Conservation (phyloP, 257 asterid species). For the Marsdenia floribunda region DNA sequence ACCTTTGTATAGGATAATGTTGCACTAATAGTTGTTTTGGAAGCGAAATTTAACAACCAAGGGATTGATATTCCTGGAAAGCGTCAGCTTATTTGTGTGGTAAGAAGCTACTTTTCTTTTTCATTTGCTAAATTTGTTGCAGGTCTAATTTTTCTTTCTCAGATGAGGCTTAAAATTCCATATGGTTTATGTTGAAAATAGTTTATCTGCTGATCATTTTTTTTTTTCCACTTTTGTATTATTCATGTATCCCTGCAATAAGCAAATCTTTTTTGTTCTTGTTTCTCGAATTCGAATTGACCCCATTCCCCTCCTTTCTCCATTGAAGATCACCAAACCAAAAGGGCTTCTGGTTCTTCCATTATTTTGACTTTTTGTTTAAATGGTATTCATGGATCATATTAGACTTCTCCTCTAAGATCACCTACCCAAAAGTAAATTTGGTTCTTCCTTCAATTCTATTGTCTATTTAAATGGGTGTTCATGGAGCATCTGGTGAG, state of each 20-base stretch:
- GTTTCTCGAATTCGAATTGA: not conserved
- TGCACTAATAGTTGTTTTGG: slow-evolving; percentile 87
- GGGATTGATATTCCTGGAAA: slow-evolving; percentile 71
- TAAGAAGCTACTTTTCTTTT: slow-evolving; percentile 28
- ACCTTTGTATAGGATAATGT: slow-evolving; percentile 70
- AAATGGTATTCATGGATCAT: slow-evolving; percentile 16
- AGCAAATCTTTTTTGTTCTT: not conserved
- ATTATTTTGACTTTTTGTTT: not conserved
- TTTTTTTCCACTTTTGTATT: not conserved
- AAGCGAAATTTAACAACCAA: slow-evolving; percentile 83
- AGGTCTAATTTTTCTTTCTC: not conserved
- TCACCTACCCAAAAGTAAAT: not conserved
- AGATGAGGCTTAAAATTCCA: not conserved
- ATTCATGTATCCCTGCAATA: too few species aligned
- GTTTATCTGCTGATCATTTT: not conserved
- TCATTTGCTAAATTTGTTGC: not conserved
- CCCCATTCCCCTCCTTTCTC: not conserved
- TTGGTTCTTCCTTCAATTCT: not conserved
- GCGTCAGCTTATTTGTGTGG: slow-evolving; percentile 99
- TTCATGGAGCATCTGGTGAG: slow-evolving; percentile 21
- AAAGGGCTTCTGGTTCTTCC: not conserved
- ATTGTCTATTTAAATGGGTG: slow-evolving; percentile 4
- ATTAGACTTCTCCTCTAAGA: not conserved
- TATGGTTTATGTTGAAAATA: not conserved
- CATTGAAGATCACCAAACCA: not conserved